Evolutionary conservation across 2,329 filamentous ascomycete species (phyloP), one percentile per base, ranked within the genome.

Genomic region (Ophiocordyceps australis): DNA sequence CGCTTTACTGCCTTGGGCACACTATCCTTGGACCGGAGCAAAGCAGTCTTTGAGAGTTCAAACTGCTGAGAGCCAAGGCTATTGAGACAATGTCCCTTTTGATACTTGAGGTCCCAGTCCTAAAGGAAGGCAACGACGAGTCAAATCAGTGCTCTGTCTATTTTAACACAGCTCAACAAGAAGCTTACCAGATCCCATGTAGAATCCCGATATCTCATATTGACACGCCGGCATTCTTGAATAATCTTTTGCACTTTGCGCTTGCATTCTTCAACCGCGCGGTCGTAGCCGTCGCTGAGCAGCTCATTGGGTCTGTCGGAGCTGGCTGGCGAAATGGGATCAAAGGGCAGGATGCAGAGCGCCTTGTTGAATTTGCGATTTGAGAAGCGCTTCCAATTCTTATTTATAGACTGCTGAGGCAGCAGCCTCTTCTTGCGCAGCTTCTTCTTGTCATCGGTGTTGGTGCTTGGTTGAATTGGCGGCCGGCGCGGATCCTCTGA

Each of bases 1-100:
- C 78, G 63, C 50, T 81, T 83, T 22, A 86, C 79, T 4, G 76
- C 73, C 42, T 76, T 78, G 16, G 80, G 80, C 12, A 67, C 56
- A 10, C 49, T 45, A 0, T 62, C 55, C 17, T 46, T 60, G 3
- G 58, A 56, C 34, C 57, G 58, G 13, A 53, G 34, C 17, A 63
- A 36, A 11, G 52, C 52, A n/a, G 52, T 42, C 33, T 53, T 39
- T 38, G 39, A 52, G 12, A 72, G 39, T 28, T 69, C 57, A 35
- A 66, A 73, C 33, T 57, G 62, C 11, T 48, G 51, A 14, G 54
- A 45, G 16, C 57, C 61, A 1, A 70, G 49, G 29, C 52, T 58
- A 38, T 70, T 69, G 5, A 69, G 52, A 28, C 57, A 63, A 30
- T 67, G 41, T 5, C 64, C 65, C 35, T 55, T 62, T 34, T 68